Conservation (phyloP, 495 filamentous ascomycete genomes). For the Tuber indicum region DNA sequence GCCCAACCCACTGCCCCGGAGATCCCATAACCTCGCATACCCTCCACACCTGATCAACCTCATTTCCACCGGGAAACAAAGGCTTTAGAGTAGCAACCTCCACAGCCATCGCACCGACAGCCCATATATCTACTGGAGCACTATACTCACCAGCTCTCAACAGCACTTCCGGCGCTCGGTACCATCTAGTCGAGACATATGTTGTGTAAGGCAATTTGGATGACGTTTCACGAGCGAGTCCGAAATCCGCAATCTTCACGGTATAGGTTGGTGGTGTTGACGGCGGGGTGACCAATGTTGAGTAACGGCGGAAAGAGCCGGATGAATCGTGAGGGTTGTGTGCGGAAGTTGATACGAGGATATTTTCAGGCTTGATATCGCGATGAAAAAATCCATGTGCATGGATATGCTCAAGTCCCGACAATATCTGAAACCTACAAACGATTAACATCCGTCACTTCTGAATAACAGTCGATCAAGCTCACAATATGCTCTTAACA, state of each 20-base stretch:
- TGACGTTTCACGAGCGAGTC: slow-evolving; percentile 92
- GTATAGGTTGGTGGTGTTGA: slow-evolving; percentile 89
- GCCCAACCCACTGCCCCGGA: slow-evolving; percentile 96
- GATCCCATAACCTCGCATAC: slow-evolving; percentile 99
- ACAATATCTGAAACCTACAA: slow-evolving; percentile 74
- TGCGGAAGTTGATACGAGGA: slow-evolving; percentile 88
- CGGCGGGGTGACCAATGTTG: slow-evolving; percentile 85
- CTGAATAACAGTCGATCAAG: slow-evolving; percentile 5
- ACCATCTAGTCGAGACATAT: slow-evolving; percentile 98
- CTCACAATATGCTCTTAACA: slow-evolving; percentile 84
- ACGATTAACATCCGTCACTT: slow-evolving; percentile 14
- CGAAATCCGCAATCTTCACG: slow-evolving; percentile 99
- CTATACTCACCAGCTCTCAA: slow-evolving; percentile 95
- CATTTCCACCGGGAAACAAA: slow-evolving; percentile 93
- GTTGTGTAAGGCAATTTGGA: slow-evolving; percentile 96
- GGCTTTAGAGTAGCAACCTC: slow-evolving; percentile 97
- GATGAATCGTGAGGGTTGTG: slow-evolving; percentile 62
- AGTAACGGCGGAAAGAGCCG: slow-evolving; percentile 82
- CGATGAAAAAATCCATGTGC: slow-evolving; percentile 97
- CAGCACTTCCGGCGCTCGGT: slow-evolving; percentile 92
- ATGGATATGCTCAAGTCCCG: slow-evolving; percentile 94
- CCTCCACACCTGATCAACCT: slow-evolving; percentile 98
- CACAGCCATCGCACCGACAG: slow-evolving; percentile 97
- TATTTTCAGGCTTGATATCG: slow-evolving; percentile 99
- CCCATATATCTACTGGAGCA: slow-evolving; percentile 98